A percentile compares a stretch with the other conserved stretches of the same genome.
phyloP scores from a whole-genome alignment of 306 rosid genomes.

The Vigna nakashimae region DNA sequence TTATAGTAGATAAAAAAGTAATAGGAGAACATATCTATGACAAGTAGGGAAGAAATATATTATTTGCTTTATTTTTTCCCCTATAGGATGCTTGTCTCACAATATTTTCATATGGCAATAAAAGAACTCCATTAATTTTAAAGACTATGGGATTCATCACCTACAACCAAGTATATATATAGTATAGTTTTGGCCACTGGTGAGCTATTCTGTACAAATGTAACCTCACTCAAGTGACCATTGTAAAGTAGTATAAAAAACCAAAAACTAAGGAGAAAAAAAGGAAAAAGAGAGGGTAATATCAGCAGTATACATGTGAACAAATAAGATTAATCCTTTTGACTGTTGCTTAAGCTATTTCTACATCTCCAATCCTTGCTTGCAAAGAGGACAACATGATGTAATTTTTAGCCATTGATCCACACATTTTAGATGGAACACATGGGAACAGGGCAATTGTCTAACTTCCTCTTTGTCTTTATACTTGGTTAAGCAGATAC shows the following conservation, averaged over 20 bases:
- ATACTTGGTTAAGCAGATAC: slow-evolving; percentile 89
- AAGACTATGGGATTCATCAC: slow-evolving; percentile 29
- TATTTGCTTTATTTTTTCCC: neutral
- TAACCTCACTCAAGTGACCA: slow-evolving; percentile 79
- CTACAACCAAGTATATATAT: slow-evolving; percentile 16
- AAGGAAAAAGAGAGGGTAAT: slow-evolving; percentile 10
- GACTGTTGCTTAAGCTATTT: slow-evolving; percentile 16
- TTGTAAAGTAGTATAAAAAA: slow-evolving; percentile 47
- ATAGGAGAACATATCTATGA: no score
- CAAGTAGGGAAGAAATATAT: no score
- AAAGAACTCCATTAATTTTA: neutral
- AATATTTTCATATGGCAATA: slow-evolving; percentile 23
- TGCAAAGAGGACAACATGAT: slow-evolving; percentile 94
- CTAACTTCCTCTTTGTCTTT: slow-evolving; percentile 85
- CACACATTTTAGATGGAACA: slow-evolving; percentile 87
- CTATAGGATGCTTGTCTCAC: neutral
- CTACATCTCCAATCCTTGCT: slow-evolving; percentile 79
- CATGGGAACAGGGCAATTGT: slow-evolving; percentile 81
- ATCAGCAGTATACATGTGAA: slow-evolving; percentile 27
- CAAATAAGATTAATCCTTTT: slow-evolving; percentile 26
- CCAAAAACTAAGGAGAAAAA: slow-evolving; percentile 1
- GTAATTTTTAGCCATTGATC: slow-evolving; percentile 90
- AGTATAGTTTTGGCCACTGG: slow-evolving; percentile 69
- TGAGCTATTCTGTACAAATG: slow-evolving; percentile 65
- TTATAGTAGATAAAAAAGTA: no score